phyloP scores from a whole-genome alignment of 2,329 filamentous ascomycete genomes.

The Helotiales sp. region DNA sequence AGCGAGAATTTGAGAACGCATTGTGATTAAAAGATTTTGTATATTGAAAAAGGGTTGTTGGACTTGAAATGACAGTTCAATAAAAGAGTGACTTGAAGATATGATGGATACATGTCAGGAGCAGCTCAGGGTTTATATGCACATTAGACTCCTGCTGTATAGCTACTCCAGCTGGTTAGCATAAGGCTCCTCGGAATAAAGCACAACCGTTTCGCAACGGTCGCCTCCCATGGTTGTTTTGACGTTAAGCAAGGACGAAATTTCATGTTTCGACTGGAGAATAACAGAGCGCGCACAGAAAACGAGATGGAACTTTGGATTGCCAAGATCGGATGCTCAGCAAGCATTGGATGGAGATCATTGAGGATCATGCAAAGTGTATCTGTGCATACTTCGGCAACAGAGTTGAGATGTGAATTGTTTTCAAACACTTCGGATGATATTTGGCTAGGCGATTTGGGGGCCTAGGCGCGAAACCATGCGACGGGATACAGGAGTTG shows the following conservation, averaged over 20 bases:
- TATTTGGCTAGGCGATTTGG: background rate
- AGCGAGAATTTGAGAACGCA: background rate
- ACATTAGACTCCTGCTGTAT: too few species aligned
- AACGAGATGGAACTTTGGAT: background rate
- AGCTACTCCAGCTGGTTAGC: too few species aligned
- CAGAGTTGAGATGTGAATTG: background rate
- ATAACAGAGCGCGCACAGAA: background rate
- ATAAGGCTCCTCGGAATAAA: background rate
- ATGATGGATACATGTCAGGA: background rate
- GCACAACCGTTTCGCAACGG: background rate
- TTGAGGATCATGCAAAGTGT: background rate
- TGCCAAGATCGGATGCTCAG: constrained; percentile 1
- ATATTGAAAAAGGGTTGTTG: background rate
- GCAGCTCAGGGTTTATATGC: background rate
- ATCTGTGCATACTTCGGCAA: constrained; percentile 3
- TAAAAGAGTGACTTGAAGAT: constrained; percentile 6
- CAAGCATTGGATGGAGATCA: constrained; percentile 5
- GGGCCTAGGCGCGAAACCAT: constrained; percentile 18
- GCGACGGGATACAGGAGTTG: background rate
- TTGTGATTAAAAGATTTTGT: background rate
- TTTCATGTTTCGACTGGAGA: background rate
- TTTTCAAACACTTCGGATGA: constrained; percentile 5
- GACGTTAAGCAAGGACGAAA: background rate
- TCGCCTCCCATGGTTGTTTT: background rate
- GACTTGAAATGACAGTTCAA: background rate